Percentiles rank a stretch among this genome's conserved stretches.
Conservation (phyloP, 176 grass and related monocot genomes). For the Bolboschoenus planiculmis region DNA sequence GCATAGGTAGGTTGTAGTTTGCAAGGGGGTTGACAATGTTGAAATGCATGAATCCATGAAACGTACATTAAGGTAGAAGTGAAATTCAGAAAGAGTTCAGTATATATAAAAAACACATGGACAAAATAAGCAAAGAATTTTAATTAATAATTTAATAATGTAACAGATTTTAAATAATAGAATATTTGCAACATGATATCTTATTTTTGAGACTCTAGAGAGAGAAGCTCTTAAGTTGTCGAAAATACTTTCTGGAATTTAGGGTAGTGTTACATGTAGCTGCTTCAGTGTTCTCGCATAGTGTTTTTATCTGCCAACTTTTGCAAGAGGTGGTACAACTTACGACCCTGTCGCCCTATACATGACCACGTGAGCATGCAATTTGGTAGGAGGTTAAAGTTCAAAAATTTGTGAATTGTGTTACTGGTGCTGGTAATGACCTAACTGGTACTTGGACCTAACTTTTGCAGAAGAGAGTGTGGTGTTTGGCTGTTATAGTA, state of each 20-base stretch:
- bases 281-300: not conserved
- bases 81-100: not conserved
- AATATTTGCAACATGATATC: not conserved
- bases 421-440: not conserved
- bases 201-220: not conserved
- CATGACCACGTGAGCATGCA: not conserved
- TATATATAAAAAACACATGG: not conserved
- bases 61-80: not conserved
- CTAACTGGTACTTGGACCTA: not conserved
- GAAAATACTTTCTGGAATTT: not conserved
- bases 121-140: not conserved
- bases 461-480: not conserved
- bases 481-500: not conserved
- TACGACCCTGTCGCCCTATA: not conserved
- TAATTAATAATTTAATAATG: constrained; percentile 7
- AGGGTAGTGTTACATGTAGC: not conserved
- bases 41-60: not conserved
- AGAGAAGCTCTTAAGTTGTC: not conserved
- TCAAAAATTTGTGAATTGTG: not conserved
- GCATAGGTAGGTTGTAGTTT: not conserved
- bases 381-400: not conserved
- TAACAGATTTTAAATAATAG: not conserved
- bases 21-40: not conserved
- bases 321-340: not conserved
- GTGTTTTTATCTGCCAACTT: not conserved